Conservation (phyloP, 805 yeast species). For the Metschnikowia bowlesiae region DNA sequence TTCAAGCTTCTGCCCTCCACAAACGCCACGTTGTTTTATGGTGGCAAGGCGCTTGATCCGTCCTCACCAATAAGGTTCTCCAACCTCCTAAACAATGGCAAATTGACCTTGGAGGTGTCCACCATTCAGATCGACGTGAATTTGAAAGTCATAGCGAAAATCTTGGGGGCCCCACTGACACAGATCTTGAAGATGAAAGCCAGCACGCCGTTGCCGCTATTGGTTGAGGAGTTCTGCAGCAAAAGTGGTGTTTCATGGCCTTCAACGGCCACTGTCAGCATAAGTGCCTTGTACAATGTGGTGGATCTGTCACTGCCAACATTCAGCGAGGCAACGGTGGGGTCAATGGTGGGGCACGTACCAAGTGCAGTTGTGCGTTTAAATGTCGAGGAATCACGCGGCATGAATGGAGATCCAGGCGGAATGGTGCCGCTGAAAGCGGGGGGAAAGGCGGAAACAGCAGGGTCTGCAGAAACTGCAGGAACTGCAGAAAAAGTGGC, state of each 20-base stretch:
- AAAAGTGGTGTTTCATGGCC: conserved; percentile 14
- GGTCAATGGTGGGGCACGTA: conserved; percentile 13
- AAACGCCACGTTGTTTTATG: conserved; percentile 24
- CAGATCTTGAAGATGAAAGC: conserved; percentile 7
- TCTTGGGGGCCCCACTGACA: conserved; percentile 5
- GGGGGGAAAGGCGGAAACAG: too few species aligned
- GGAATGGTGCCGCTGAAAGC: neutral
- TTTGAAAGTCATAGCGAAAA: conserved; percentile 9
- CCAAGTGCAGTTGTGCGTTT: conserved; percentile 15
- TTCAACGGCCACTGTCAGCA: conserved; percentile 17
- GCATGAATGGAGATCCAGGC: neutral
- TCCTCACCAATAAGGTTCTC: conserved; percentile 31
- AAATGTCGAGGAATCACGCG: conserved; percentile 5
- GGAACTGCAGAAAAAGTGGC: too few species aligned
- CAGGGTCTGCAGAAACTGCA: too few species aligned
- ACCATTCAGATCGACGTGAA: neutral
- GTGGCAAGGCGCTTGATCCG: conserved; percentile 28
- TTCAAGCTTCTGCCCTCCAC: conserved; percentile 21
- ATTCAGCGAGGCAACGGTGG: conserved; percentile 6
- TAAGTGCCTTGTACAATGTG: conserved; percentile 10
- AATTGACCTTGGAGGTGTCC: conserved; percentile 18
- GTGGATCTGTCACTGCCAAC: conserved; percentile 6
- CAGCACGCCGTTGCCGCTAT: neutral
- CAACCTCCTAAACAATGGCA: conserved; percentile 31
- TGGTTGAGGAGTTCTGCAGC: conserved; percentile 4